Evolutionary conservation across 805 yeast species (phyloP), one percentile per base, ranked within the genome.

Genomic region (Myxozyma geophila): DNA sequence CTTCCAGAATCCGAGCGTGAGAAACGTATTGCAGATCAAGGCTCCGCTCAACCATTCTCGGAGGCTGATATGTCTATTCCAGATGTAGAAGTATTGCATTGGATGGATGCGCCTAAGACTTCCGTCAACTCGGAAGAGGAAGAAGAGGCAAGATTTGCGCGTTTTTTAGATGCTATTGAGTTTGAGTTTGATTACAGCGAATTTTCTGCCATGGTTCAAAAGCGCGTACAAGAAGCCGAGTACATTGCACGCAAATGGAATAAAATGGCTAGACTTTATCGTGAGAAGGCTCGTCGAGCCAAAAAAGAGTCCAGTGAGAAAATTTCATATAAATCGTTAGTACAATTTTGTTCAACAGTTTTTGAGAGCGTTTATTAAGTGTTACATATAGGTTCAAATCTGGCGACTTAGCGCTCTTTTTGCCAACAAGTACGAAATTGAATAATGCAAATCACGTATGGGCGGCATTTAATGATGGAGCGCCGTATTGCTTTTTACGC

Each of bases 381-480:
- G 81, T 95, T 0, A 81, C 92, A 67, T 82, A 81, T 63, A 80
- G 84, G 67, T 93, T 93, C 76, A 82, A 83, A 62, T 76, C 77
- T 10, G 90, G 88, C 12, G 98, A 92, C 74, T 77, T 91, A 70
- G 97, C 90, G 0, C 77, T 93, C 62, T 93, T 93, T 73, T 77
- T 93, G 67, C 97, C 96, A 2, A 91, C 97, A 0, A 77, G 85
- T 28, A 56, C 63, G 19, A 69, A 60, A 54, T 70, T 63, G 46
- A 68, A 62, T 36, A 41, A 63, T 41, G 60, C 63, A 12, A 69
- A 63, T 37, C 74, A 75, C 46, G 91, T 93, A 0, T 93, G 98
- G 98, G 97, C 97, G 0, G 96, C 96, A 0, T 93, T 93, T 78
- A 92, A 95, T 68, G 83, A 89, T 60, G 96, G 93, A 1, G 87